These are phyloP conservation scores for Cryptococcus neoformans DNA, from an alignment of 1,284 basidiomycete genomes.

Conservation along the genomic window DNA sequence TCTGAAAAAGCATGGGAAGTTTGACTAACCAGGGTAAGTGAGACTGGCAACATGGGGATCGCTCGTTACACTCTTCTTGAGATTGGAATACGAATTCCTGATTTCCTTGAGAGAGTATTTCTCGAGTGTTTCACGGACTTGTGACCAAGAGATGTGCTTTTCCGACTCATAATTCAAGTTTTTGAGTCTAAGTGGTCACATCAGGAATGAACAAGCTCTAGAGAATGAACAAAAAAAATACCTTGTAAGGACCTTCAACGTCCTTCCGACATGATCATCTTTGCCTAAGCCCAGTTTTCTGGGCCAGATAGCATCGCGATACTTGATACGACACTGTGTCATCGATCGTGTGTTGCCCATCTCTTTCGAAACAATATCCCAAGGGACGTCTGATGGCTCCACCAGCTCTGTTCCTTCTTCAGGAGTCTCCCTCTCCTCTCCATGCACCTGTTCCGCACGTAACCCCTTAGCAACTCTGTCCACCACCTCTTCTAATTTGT, in stretches of 20 bases:
- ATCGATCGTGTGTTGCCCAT: constrained; percentile 12
- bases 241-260: constrained; percentile 2
- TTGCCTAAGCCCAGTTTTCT: background rate
- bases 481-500: constrained; percentile 2
- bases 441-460: background rate
- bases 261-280: constrained; percentile 1
- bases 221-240: background rate
- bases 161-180: constrained; percentile 4
- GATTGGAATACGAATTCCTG: background rate
- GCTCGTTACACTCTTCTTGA: background rate
- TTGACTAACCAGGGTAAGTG: background rate
- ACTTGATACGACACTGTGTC: constrained; percentile 16
- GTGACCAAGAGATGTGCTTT: constrained; percentile 9
- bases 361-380: constrained; percentile 11
- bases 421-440: background rate
- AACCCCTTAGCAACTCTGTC: constrained; percentile 5
- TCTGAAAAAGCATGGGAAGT: background rate
- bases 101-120: background rate
- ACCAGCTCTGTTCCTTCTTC: background rate
- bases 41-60: background rate
- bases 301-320: constrained; percentile 6
- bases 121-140: background rate
- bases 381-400: constrained; percentile 7
- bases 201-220: background rate
- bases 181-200: background rate